Evolutionary conservation across 179 eudicot genomes (phyloP).

Genomic region (Sideroxylon spinosum): DNA sequence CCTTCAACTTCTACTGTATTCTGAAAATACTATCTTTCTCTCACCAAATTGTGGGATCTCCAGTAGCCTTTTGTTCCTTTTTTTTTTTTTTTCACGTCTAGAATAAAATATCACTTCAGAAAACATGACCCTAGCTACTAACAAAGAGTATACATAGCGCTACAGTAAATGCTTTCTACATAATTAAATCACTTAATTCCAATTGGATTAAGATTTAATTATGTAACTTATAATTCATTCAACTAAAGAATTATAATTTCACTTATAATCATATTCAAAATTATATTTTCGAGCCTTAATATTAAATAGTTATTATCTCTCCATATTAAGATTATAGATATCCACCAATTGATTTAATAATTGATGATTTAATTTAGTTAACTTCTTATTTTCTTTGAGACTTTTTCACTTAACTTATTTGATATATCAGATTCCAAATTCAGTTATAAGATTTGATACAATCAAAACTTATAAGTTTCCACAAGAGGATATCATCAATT

Average conservation of each 20-base stretch:
- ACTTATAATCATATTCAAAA: neutral
- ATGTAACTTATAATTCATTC: neutral
- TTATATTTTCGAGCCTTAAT: neutral
- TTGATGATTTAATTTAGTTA: neutral
- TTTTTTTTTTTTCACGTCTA: too few species aligned
- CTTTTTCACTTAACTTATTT: neutral
- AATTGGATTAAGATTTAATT: too few species aligned
- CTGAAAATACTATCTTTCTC: too few species aligned
- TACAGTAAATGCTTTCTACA: neutral
- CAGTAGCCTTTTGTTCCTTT: too few species aligned
- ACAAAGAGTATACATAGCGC: too few species aligned
- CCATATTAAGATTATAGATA: neutral
- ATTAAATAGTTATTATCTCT: neutral
- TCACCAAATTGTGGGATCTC: too few species aligned
- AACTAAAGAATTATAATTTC: neutral
- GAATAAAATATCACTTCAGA: too few species aligned
- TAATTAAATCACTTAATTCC: neutral
- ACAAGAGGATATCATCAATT: neutral
- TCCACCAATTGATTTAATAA: neutral
- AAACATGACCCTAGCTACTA: too few species aligned
- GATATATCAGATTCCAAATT: neutral
- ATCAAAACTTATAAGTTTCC: neutral
- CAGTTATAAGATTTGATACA: neutral
- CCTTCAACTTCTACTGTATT: too few species aligned
- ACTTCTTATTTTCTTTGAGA: neutral